Evolutionary conservation across 2,329 filamentous ascomycete genomes (phyloP), one percentile per base, ranked within the genome.

Genomic region (Juglanconis oblonga): DNA sequence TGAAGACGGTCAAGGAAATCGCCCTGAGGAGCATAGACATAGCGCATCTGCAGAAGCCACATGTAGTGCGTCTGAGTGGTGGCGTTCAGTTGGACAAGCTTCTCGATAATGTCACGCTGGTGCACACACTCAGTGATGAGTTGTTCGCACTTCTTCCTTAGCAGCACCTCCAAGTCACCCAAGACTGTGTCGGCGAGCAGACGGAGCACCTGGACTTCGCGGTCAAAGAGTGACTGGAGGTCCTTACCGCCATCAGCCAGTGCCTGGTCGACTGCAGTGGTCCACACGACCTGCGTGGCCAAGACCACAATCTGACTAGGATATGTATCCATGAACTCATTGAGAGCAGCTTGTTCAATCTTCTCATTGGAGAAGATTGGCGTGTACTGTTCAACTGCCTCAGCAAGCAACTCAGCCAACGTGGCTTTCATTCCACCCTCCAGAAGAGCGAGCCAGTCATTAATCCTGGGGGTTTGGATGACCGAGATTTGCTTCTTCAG

Each of bases 101-200:
- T 96, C 70, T 94, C 89, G 65, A 98, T 95, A 17, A 89, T 86
- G 73, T 99, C 95, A 63, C 95, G 90, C 74, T 99, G 96, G 72
- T 99, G 95, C 13, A 99, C 95, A 71, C 95, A 98, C 73, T 99
- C 96, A 0, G 96, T 99, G 71, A 99, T 99, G 66, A 99, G 84
- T 75, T 97, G 94, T 74, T 99, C 95, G 75, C 94, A 99, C 79
- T 97, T 97, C 82, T 97, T 97, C 64, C 95, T 86, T 70, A 90
- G 86, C 53, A 97, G 90, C 6, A 91, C 80, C 66, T 93, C 90
- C 29, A 99, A 84, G 69, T 99, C 93, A 44, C 91, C 91, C 14
- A 99, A 81, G 11, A 99, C 95, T 3, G 92, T 94, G 44, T 90
- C 84, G 24, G 95, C 95, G 58, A 99, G 87, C 29, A 96, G 80